Percentiles rank a stretch among this genome's conserved stretches.
Conservation (phyloP, 2,329 filamentous ascomycete species). For the Neobulgaria alba region DNA sequence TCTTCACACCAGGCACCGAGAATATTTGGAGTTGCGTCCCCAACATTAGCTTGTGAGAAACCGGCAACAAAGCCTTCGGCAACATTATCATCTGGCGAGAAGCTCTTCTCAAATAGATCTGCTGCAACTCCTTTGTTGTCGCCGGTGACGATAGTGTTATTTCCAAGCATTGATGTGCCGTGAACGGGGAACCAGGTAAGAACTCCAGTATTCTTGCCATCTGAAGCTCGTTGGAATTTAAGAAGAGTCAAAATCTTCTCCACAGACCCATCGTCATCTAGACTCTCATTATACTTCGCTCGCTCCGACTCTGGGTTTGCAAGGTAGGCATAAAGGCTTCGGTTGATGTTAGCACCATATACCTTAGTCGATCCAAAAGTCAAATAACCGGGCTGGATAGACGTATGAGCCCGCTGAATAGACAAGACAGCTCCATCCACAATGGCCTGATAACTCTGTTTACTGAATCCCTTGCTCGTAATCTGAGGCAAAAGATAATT, state of each 20-base stretch:
- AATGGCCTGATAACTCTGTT: slow-evolving; percentile 81
- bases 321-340: slow-evolving; percentile 80
- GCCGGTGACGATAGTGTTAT: slow-evolving; percentile 86
- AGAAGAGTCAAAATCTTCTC: slow-evolving; percentile 77
- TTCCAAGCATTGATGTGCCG: slow-evolving; percentile 82
- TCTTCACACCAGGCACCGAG: slow-evolving; percentile 86
- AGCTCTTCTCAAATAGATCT: slow-evolving; percentile 69
- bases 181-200: slow-evolving; percentile 91
- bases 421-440: slow-evolving; percentile 79
- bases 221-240: slow-evolving; percentile 64
- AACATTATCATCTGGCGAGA: slow-evolving; percentile 44
- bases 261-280: slow-evolving; percentile 44
- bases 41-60: slow-evolving; percentile 86
- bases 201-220: slow-evolving; percentile 69
- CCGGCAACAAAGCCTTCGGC: slow-evolving; percentile 72
- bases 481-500: slow-evolving; percentile 93
- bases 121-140: slow-evolving; percentile 96
- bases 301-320: slow-evolving; percentile 75
- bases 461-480: slow-evolving; percentile 76
- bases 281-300: slow-evolving; percentile 49
- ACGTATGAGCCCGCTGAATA: slow-evolving; percentile 71
- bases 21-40: slow-evolving; percentile 83
- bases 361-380: slow-evolving; percentile 63
- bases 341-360: slow-evolving; percentile 73
- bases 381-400: slow-evolving; percentile 55